A percentile compares a stretch with the other conserved stretches of the same genome.
phyloP scores from a whole-genome alignment of 495 filamentous ascomycete genomes.

The Podospora pseudopauciseta region DNA sequence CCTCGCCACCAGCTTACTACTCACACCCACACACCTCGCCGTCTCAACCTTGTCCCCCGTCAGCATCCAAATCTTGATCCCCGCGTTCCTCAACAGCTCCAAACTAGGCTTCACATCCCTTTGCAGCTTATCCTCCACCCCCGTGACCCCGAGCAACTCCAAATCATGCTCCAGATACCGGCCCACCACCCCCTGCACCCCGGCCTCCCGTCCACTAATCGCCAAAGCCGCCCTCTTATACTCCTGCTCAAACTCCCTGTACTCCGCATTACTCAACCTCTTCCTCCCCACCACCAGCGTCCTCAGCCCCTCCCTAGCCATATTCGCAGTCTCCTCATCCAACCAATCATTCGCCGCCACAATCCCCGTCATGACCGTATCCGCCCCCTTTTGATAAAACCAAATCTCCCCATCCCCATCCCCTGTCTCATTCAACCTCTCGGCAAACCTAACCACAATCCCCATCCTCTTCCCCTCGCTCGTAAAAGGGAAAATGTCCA shows the following conservation, averaged over 20 bases:
- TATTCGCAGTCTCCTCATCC: slow-evolving; percentile 96
- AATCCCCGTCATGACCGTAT: slow-evolving; percentile 94
- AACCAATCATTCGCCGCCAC: slow-evolving; percentile 97
- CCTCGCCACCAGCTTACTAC: slow-evolving; percentile 86
- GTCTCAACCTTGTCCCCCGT: slow-evolving; percentile 99
- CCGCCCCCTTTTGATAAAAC: slow-evolving; percentile 98
- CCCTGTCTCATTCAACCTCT: slow-evolving; percentile 43
- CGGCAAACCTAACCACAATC: slow-evolving; percentile 81
- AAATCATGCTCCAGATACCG: slow-evolving; percentile 84
- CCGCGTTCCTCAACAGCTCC: slow-evolving; percentile 92
- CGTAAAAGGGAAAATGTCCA: slow-evolving; percentile 97
- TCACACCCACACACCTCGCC: slow-evolving; percentile 92
- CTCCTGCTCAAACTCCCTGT: slow-evolving; percentile 68
- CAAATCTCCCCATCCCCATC: slow-evolving; percentile 70
- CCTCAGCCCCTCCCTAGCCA: slow-evolving; percentile 93
- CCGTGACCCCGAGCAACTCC: slow-evolving; percentile 91
- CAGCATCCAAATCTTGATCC: slow-evolving; percentile 99
- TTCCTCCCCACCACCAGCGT: slow-evolving; percentile 93
- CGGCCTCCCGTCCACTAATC: slow-evolving; percentile 71
- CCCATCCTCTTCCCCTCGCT: slow-evolving; percentile 98
- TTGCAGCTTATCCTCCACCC: slow-evolving; percentile 96
- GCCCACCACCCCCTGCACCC: slow-evolving; percentile 73
- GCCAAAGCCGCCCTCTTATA: slow-evolving; percentile 78
- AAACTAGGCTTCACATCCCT: slow-evolving; percentile 91
- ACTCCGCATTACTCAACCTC: slow-evolving; percentile 68